These are phyloP conservation scores for Penicillium sp. DNA, from an alignment of 2,329 filamentous ascomycete genomes.

Conservation along the genomic window DNA sequence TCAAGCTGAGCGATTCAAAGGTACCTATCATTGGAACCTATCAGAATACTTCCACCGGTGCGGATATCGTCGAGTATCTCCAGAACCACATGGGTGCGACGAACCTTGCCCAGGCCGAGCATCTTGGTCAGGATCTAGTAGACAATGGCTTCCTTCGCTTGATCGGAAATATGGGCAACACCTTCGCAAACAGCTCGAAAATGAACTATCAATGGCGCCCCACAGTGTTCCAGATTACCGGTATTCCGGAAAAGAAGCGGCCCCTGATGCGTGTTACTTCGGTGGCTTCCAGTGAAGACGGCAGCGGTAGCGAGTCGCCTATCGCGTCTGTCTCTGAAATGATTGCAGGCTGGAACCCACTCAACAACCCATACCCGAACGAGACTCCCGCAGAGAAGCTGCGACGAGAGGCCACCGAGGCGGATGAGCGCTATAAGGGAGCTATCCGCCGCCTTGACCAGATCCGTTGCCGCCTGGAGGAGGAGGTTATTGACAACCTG, in stretches of 20 bases:
- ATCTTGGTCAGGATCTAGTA: conserved; percentile 92
- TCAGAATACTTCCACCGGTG: conserved; percentile 85
- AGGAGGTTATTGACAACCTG: conserved; percentile 89
- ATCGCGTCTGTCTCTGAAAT: conserved; percentile 87
- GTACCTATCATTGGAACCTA: conserved; percentile 95
- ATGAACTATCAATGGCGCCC: conserved; percentile 98
- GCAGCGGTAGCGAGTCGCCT: conserved; percentile 74
- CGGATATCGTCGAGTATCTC: conserved; percentile 94
- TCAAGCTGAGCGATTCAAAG: conserved; percentile 88
- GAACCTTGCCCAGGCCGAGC: conserved; percentile 87
- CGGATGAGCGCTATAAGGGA: conserved; percentile 91
- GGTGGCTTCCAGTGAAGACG: conserved; percentile 62
- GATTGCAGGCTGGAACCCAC: conserved; percentile 86
- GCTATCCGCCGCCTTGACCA: conserved; percentile 85
- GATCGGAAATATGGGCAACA: conserved; percentile 91
- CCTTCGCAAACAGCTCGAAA: conserved; percentile 95
- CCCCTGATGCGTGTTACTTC: conserved; percentile 75
- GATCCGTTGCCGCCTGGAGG: conserved; percentile 91
- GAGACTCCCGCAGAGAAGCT: conserved; percentile 87
- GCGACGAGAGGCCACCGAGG: conserved; percentile 83
- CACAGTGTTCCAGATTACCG: conserved; percentile 85
- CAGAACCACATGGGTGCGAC: conserved; percentile 84
- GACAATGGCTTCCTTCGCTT: conserved; percentile 83
- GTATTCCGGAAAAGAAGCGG: conserved; percentile 85
- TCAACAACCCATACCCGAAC: conserved; percentile 88